Base-by-base conservation (phyloP, 768 basidiomycete species). In the Austroboletus eburneus region DNA sequence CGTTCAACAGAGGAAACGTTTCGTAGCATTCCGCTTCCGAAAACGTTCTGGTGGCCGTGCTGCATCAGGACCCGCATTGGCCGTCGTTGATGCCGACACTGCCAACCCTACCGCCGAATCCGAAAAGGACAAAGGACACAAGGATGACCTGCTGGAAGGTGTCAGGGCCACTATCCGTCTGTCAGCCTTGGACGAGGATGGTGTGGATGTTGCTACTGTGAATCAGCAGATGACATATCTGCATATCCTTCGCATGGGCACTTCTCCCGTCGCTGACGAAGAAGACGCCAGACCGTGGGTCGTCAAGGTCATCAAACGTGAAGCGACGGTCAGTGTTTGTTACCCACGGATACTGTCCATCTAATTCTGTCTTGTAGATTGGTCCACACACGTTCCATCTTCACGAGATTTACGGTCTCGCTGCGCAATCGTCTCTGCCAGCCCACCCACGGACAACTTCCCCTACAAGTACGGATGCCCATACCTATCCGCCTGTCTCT, bases 371-470 rank as follows among this genome's bases (percentile, higher is more conserved):
- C 25, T 46, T 23, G 22, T n/a, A 87, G 84, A 96, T 97, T 59
- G 93, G 93, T 3, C 77, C 85, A 5, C 91, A 94, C 60, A 91
- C 91, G 0, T 97, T 97, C 81, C 87, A 93, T 44, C 73, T 97
- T 24, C 92, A 95, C 60, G 93, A 97, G 62, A 97, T 97, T 39
- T 97, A 87, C 56, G 93, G 93, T 39, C 77, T 97, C 5, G 83
- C 89, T 0, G 80, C 87, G 7, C 68, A 77, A 42, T 67, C 76
- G 9, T 66, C 72, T 33, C 52, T 69, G 4, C 51, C 66, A 16
- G 52, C 50, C 35, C 58, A 69, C 22, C 63, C 73, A 14, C 69
- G 68, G 9, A 57, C 69, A 4, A 66, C 72, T 52, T 69, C 64
- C 57, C 70, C 69, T 52, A 53, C 73, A 4, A 60, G 37, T 13